Evolutionary conservation across 2,329 filamentous ascomycete species (phyloP).

Genomic region (Cryphonectria carpinicola): DNA sequence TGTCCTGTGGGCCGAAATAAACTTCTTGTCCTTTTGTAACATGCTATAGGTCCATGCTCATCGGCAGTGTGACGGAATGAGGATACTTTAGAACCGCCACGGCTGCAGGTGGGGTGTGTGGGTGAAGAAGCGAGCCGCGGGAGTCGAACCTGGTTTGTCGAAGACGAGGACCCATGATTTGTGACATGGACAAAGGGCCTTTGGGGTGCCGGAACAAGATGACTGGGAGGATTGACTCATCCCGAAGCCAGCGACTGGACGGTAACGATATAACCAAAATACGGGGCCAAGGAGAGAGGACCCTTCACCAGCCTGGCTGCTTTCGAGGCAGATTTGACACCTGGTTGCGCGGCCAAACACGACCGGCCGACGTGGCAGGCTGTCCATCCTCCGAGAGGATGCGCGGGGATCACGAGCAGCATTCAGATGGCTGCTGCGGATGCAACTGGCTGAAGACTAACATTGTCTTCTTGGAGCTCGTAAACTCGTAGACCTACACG

Average conservation of each 20-base stretch:
- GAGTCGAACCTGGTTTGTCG: neutral
- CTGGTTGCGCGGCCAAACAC: neutral
- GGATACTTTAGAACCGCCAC: neutral
- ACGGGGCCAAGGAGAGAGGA: neutral
- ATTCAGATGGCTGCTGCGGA: neutral
- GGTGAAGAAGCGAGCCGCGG: neutral
- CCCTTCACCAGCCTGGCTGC: too few species aligned
- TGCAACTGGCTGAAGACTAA: neutral
- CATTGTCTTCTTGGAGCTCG: neutral
- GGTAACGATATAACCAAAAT: neutral
- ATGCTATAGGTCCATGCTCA: neutral
- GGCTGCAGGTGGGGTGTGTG: neutral
- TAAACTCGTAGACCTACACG: neutral
- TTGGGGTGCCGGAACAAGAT: neutral
- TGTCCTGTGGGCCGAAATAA: neutral
- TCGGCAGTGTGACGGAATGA: neutral
- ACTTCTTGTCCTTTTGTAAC: neutral
- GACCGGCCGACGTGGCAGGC: conserved; percentile 1
- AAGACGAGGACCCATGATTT: neutral
- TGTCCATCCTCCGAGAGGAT: neutral
- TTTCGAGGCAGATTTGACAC: neutral
- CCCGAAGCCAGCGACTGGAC: neutral
- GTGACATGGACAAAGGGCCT: neutral
- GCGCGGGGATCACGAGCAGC: neutral
- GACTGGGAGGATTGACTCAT: too few species aligned